Evolutionary conservation across 495 filamentous ascomycete species (phyloP).

Genomic region (Glonium stellatum): DNA sequence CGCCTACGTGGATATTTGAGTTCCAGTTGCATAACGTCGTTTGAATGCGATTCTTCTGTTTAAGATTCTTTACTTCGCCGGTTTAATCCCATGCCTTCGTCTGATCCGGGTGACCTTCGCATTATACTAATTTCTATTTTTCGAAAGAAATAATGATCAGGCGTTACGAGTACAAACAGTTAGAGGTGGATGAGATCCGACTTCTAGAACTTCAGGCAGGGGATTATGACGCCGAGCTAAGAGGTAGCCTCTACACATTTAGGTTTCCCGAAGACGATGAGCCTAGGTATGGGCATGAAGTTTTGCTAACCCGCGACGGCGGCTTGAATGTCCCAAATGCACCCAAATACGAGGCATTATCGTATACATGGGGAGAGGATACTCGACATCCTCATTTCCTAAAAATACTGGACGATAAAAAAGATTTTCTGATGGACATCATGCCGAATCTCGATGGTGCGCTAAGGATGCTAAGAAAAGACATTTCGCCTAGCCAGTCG

Average conservation of each 20-base stretch:
- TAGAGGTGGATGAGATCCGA: conserved; percentile 14
- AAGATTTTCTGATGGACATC: conserved; percentile 3
- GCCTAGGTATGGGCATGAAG: neutral
- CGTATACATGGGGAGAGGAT: conserved; percentile 7
- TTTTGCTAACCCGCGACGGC: conserved; percentile 6
- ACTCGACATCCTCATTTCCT: neutral
- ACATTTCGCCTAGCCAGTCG: neutral
- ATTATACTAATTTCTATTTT: too few relatives aligned
- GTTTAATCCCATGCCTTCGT: too few relatives aligned
- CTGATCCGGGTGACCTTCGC: too few relatives aligned
- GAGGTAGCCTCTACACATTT: conserved; percentile 6
- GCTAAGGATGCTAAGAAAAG: neutral
- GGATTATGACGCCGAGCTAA: neutral
- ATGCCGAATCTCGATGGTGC: conserved; percentile 4
- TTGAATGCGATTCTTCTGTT: too few relatives aligned
- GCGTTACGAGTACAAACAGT: conserved; percentile 6
- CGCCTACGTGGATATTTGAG: too few relatives aligned
- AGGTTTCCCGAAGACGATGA: conserved; percentile 10
- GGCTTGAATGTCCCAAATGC: conserved; percentile 8
- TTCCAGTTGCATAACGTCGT: too few relatives aligned
- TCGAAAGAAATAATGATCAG: too few relatives aligned
- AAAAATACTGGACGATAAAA: conserved; percentile 5
- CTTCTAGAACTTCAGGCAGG: conserved; percentile 8
- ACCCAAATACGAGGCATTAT: conserved; percentile 4
- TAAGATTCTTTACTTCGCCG: too few relatives aligned